Conservation (phyloP, 192 early-diverging fungal species). For the Linnemannia hyalina region DNA sequence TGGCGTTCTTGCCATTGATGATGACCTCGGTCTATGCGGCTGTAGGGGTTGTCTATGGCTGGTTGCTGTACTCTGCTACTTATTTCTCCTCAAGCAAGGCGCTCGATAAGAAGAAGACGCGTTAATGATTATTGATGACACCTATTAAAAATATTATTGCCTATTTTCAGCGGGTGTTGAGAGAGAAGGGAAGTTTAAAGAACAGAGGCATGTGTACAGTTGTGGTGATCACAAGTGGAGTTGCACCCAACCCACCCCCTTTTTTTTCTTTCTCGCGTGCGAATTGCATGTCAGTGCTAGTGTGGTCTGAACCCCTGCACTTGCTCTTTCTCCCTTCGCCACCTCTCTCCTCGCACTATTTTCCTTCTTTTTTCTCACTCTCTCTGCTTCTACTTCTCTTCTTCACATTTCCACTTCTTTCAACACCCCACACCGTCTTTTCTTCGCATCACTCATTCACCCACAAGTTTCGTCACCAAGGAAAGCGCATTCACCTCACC, state of each 20-base stretch:
- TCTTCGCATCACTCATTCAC: neutral
- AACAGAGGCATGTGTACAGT: neutral
- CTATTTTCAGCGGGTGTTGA: neutral
- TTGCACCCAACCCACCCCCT: neutral
- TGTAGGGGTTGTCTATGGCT: slow-evolving; percentile 80
- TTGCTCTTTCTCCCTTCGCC: neutral
- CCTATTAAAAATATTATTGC: neutral
- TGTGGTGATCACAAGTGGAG: slow-evolving; percentile 1
- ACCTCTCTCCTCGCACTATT: no score
- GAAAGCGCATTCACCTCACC: neutral
- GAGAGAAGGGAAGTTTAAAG: neutral
- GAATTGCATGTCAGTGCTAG: neutral
- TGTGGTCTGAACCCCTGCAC: neutral
- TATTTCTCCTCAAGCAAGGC: slow-evolving; percentile 49
- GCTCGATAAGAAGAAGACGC: slow-evolving; percentile 45
- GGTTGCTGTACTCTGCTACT: slow-evolving; percentile 63
- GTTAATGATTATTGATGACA: slow-evolving; percentile 3
- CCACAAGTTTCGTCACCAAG: neutral
- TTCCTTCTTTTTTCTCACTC: neutral
- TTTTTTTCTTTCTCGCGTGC: neutral
- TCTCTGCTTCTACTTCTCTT: no score
- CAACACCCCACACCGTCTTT: neutral
- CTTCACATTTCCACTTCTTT: neutral
- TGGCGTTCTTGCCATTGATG: slow-evolving; percentile 88
- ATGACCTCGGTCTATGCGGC: slow-evolving; percentile 82